Base-by-base conservation (phyloP, 163 green algal genomes). In the Scenedesmus sp. region DNA sequence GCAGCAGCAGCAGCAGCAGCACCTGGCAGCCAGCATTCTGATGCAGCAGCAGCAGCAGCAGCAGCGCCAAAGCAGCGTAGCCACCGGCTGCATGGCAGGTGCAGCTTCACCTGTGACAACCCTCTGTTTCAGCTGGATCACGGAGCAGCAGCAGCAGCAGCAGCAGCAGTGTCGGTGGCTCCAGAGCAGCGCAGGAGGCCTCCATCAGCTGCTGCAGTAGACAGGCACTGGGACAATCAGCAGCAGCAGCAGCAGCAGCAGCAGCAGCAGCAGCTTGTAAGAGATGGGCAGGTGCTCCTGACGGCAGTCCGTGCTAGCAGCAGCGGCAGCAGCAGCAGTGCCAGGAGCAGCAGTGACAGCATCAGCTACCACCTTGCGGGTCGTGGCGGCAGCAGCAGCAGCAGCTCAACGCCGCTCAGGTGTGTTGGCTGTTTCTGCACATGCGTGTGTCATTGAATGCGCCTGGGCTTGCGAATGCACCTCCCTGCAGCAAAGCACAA, bases 61-160 rank as follows among this genome's bases (percentile, higher is more conserved):
- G 62, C 34, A 70, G 52, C 46, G 20, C 9, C 67, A 59, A 83
- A 57, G 87, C 77, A 57, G 26, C 77, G 77, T 15, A 26, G 87
- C 57, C 87, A 86, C 73, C 54, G 74, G n/a, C 57, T 91, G 59
- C 46, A 85, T 16, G 87, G 87, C 62, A 34, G 60, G 5, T 91
- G 87, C 59, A 91, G 87, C 76, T 91, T 91, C n/a, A 87, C 87
- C 2, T 87, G 74, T 86, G 87, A 91, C 74, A 87, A 86, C 26
- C 87, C 87, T 12, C 57, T 91, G 7, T 91, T 91, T 15, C 70
- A 86, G 87, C 5, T 91, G 34, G 57, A 81, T 55, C 23, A 64
- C 15, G 76, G 34, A 77, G 76, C 74, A 23, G 76, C 74, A 64
- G 76, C 52, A 10, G n/a, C 64, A 62, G 73, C 70, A 52, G 84